Base-by-base conservation (phyloP, 2,329 filamentous ascomycete species). In the Ophiostoma sp. region DNA sequence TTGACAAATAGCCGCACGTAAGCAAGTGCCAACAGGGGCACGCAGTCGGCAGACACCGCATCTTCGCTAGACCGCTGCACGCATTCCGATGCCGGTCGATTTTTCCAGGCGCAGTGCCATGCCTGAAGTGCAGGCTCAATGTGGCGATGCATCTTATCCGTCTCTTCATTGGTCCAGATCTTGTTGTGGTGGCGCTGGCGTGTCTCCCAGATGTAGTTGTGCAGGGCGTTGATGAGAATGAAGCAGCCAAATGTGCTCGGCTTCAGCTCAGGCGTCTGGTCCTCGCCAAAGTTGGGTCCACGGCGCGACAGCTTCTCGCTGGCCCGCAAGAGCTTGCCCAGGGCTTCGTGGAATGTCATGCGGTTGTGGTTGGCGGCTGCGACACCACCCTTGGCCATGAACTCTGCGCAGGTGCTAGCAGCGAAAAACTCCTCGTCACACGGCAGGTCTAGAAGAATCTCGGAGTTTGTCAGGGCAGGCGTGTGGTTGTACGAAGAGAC, bases 191-290 rank as follows among this genome's bases (percentile, higher is more conserved):
- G 93, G 66, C 93, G 84, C 78, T 97, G 93, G 38, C 94, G 85
- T 0, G 93, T 97, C 78, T 98, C 94, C 95, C 95, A 98, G 62
- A 98, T 97, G 77, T 97, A 97, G 74, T 97, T 97, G 79, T 98
- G 95, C 38, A 98, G 82, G 3, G 95, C 93, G 75, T 97, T 94
- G 76, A 98, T 97, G 71, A 99, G 80, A 5, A 97, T 85, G 42
- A 97, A 82, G 76, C 93, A 97, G 8, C 94, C 95, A 76, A 97
- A 96, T 0, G 93, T 93, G 78, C 94, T 97, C 0, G 93, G 92
- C 72, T 86, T 87, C 64, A 95, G 81, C 45, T 92, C 87, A 67
- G 82, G 87, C 1, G 84, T 74, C 3, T 41, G 6, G 8, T 88
- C 84, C 60, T 81, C 80, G 40, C 27, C 47, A 42, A 74, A 90